Conservation (phyloP, 441 rosid species). For the Erodium moschatum region DNA sequence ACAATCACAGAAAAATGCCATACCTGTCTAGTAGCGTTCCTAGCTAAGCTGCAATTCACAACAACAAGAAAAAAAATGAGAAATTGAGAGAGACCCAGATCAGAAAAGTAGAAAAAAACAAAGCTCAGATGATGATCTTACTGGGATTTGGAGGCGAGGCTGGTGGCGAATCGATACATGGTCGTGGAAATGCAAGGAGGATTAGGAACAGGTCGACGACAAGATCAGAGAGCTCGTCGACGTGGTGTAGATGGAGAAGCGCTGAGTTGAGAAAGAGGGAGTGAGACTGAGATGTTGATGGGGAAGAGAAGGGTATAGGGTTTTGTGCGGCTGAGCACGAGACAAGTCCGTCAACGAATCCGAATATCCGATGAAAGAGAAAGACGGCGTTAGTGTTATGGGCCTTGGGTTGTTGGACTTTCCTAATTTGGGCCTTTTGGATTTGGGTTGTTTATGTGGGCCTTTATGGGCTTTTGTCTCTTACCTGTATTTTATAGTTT, state of each 20-base stretch:
- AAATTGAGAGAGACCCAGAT: background rate
- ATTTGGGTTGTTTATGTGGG: no score
- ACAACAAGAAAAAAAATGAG: background rate
- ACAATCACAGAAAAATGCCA: no score
- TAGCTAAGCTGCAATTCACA: background rate
- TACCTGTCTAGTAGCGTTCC: slow-evolving; percentile 1
- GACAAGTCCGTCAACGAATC: background rate
- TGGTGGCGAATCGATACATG: slow-evolving; percentile 9
- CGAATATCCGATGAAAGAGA: no score
- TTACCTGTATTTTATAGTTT: no score
- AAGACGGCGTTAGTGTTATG: background rate
- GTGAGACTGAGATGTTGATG: background rate
- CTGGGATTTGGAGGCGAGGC: background rate
- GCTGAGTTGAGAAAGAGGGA: background rate
- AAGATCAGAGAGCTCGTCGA: background rate
- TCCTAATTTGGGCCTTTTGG: no score
- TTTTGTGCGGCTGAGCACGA: background rate
- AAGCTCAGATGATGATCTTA: background rate
- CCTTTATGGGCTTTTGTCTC: no score
- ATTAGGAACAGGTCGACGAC: background rate
- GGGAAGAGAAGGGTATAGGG: background rate
- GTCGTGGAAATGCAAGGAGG: background rate
- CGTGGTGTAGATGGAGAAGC: background rate
- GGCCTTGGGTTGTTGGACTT: background rate
- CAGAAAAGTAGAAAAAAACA: background rate